Conservation (phyloP, 225 moss, liverwort and hornwort species). For the Neckera pumila region DNA sequence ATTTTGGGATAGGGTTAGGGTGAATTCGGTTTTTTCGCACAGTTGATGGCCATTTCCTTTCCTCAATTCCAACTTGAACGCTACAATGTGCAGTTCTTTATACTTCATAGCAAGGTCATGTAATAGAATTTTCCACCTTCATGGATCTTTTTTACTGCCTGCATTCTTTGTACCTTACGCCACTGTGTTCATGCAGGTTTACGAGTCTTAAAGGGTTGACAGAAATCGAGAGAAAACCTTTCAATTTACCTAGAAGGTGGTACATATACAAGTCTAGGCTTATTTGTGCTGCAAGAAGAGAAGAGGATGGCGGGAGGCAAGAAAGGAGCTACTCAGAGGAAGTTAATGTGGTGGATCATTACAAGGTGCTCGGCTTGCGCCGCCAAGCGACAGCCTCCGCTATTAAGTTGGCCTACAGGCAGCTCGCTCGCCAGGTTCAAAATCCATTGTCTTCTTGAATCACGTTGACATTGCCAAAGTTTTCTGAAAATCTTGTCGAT, state of each 20-base stretch:
- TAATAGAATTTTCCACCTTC: not conserved
- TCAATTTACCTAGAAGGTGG: constrained; percentile 10
- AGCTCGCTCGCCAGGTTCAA: constrained; percentile 50
- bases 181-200: constrained; percentile 12
- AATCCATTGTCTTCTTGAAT: not conserved
- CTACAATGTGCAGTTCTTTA: not conserved
- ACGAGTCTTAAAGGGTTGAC: not conserved
- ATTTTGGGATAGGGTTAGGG: not conserved
- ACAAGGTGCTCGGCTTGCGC: constrained; percentile 43
- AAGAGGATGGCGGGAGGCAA: constrained; percentile 24
- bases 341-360: constrained; percentile 29
- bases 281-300: constrained; percentile 23
- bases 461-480: not conserved
- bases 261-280: constrained; percentile 11
- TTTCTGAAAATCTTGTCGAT: not conserved
- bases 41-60: not conserved
- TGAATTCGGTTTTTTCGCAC: not conserved
- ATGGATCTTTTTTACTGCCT: not conserved
- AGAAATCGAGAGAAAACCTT: constrained; percentile 1
- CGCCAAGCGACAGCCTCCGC: constrained; percentile 44
- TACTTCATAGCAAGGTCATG: not conserved
- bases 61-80: not conserved
- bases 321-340: constrained; percentile 6
- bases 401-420: constrained; percentile 49
- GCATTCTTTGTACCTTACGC: not conserved